phyloP scores from a whole-genome alignment of 305 asterid species.

The Nicotiana rustica region DNA sequence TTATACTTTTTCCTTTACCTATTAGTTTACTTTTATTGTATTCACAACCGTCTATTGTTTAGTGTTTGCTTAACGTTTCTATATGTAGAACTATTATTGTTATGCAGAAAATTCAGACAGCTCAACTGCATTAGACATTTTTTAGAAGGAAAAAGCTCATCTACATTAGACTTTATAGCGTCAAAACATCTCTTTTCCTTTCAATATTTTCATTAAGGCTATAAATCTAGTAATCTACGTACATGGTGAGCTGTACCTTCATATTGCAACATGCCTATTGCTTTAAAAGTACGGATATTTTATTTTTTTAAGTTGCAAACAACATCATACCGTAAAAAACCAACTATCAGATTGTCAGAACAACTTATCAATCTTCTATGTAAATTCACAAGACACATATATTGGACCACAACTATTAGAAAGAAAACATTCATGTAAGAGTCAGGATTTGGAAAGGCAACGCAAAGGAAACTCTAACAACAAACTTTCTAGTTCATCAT shows the following conservation, averaged over 20 bases:
- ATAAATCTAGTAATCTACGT: not conserved
- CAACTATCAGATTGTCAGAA: not conserved
- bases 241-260: not conserved
- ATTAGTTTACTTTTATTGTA: not conserved
- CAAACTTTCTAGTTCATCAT: not conserved
- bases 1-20: not conserved
- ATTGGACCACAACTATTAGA: conserved; percentile 8
- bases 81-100: not conserved
- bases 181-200: conserved; percentile 13
- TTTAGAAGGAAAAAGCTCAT: not conserved
- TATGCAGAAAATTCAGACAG: not conserved
- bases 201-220: not conserved
- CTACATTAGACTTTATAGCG: not conserved
- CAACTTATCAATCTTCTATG: not conserved
- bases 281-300: not conserved
- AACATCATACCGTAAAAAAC: not conserved
- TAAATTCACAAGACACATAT: not conserved
- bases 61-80: not conserved
- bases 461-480: not conserved
- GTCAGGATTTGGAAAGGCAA: not conserved
- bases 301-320: not conserved
- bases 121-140: not conserved
- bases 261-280: conserved; percentile 5
- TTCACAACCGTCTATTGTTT: not conserved
- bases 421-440: not conserved